These are phyloP conservation scores for Cinchona pubescens DNA, from an alignment of 257 asterid genomes.

Conservation along the genomic window DNA sequence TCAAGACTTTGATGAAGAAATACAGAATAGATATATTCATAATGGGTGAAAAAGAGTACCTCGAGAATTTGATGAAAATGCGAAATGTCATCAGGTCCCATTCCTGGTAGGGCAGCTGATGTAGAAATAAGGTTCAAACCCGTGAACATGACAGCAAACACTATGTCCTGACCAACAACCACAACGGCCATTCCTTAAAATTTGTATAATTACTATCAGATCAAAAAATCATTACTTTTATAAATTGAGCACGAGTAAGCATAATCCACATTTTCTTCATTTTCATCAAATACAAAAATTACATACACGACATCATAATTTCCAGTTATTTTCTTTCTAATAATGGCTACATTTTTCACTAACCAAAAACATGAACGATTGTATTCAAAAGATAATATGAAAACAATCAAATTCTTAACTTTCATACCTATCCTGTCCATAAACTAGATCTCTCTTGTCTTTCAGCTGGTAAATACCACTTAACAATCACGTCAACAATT, in stretches of 20 bases:
- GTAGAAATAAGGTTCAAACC: constrained; percentile 94
- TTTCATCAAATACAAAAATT: background rate
- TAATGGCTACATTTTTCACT: background rate
- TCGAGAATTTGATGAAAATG: constrained; percentile 84
- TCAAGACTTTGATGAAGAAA: background rate
- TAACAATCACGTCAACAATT: background rate
- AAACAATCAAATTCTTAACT: background rate
- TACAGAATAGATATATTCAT: background rate
- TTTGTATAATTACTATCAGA: background rate
- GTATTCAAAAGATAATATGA: background rate
- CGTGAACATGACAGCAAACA: constrained; percentile 91
- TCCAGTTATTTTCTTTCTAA: background rate
- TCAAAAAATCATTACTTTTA: background rate
- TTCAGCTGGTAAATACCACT: background rate
- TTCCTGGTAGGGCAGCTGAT: constrained; percentile 87
- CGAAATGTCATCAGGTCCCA: constrained; percentile 98
- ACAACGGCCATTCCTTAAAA: constrained; percentile 19
- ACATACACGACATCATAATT: background rate
- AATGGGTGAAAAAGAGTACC: constrained; percentile 34
- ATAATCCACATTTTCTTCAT: background rate
- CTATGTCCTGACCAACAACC: constrained; percentile 68
- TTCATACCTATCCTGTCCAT: background rate
- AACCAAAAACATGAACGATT: background rate
- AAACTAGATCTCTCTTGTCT: background rate
- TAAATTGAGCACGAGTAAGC: background rate